These are phyloP conservation scores for Gentiana macrophylla DNA, from an alignment of 257 asterid species.

Conservation along the genomic window DNA sequence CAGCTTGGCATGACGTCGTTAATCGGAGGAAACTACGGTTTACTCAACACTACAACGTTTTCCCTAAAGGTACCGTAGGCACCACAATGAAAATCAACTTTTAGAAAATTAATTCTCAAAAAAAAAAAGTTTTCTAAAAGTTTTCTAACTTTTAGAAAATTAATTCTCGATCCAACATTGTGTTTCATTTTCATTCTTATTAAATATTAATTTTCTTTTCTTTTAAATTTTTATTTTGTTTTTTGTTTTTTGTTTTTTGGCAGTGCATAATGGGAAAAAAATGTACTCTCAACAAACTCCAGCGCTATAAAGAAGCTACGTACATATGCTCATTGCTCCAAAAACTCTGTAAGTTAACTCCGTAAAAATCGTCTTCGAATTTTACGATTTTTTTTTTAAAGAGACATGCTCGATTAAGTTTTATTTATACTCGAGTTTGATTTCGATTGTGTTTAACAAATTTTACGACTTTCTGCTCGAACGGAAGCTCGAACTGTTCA, in stretches of 20 bases:
- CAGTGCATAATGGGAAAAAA: constrained; percentile 75
- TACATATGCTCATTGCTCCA: constrained; percentile 74
- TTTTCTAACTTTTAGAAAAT: too few relatives aligned
- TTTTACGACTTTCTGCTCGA: too few relatives aligned
- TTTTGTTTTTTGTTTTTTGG: constrained; percentile 81
- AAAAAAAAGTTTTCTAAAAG: too few relatives aligned
- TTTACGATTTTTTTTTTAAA: too few relatives aligned
- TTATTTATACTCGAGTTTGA: too few relatives aligned
- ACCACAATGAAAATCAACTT: background rate
- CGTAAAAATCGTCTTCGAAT: background rate
- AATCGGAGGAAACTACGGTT: constrained; percentile 87
- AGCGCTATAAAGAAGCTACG: constrained; percentile 50
- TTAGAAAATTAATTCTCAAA: too few relatives aligned
- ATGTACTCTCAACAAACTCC: constrained; percentile 47
- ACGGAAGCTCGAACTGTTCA: too few relatives aligned
- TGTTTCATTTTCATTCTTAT: too few relatives aligned
- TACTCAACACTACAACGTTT: constrained; percentile 51
- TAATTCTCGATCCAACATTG: too few relatives aligned
- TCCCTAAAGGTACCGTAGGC: constrained; percentile 54
- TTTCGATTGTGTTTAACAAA: too few relatives aligned
- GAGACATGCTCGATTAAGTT: too few relatives aligned
- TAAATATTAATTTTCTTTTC: background rate
- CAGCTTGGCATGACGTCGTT: constrained; percentile 87
- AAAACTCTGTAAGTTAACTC: constrained; percentile 41
- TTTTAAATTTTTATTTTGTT: constrained; percentile 49